phyloP scores from a whole-genome alignment of 2,329 filamentous ascomycete genomes.

The Sporothrix globosa region DNA sequence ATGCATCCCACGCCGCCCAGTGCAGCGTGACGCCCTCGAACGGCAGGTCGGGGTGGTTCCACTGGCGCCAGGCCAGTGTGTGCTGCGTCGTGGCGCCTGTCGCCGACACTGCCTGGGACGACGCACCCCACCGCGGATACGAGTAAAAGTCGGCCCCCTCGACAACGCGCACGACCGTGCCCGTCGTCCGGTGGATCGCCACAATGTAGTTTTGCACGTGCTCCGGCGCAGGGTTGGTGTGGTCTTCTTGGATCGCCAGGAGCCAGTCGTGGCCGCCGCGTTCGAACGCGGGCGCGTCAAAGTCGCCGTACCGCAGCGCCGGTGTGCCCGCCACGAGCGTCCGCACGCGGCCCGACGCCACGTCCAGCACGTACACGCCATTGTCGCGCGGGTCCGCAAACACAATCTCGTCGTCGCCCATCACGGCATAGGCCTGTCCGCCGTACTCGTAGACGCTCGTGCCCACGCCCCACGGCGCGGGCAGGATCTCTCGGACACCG shows the following conservation, averaged over 20 bases:
- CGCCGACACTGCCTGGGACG: slow-evolving; percentile 43
- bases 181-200: slow-evolving; percentile 48
- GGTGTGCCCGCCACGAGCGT: slow-evolving; percentile 42
- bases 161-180: slow-evolving; percentile 47
- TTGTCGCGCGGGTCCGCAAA: slow-evolving; percentile 51
- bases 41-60: slow-evolving; percentile 58
- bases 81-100: too few species aligned
- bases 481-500: slow-evolving; percentile 46
- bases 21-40: slow-evolving; percentile 54
- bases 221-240: slow-evolving; percentile 44
- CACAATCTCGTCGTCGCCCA: slow-evolving; percentile 45
- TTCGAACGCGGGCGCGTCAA: slow-evolving; percentile 43
- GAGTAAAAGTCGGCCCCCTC: slow-evolving; percentile 58
- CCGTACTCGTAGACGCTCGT: slow-evolving; percentile 59
- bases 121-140: slow-evolving; percentile 50
- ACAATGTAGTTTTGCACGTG: slow-evolving; percentile 47
- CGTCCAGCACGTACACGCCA: slow-evolving; percentile 50
- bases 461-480: slow-evolving; percentile 48
- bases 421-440: slow-evolving; percentile 50
- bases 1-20: slow-evolving; percentile 45
- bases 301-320: slow-evolving; percentile 52
- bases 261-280: slow-evolving; percentile 45
- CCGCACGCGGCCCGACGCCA: slow-evolving; percentile 41
- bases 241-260: slow-evolving; percentile 58
- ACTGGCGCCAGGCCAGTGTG: slow-evolving; percentile 56